Evolutionary conservation across 768 basidiomycete species (phyloP), one percentile per base, ranked within the genome.

Genomic region (Xerocomellus dryophilus): DNA sequence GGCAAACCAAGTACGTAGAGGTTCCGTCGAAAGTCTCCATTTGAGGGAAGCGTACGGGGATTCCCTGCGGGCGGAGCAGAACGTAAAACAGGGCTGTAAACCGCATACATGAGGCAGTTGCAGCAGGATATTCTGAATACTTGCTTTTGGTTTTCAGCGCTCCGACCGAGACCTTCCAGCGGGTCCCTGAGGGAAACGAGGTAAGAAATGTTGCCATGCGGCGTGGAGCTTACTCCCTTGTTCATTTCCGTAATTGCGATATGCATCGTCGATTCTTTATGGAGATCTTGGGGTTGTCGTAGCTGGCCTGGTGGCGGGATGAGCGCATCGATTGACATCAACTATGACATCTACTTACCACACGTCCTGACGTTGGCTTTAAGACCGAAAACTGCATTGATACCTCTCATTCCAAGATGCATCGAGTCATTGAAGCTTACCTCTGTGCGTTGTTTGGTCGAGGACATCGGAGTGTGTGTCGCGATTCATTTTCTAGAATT

Each of bases 1-100:
- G 90, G 90, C 48, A 93, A 70, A 14, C 90, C 90, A 25, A 93
- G 82, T 38, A 91, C 89, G 60, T 93, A 93, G 39, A 93, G 81
- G 65, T 93, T 93, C 53, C 90, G 80, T 47, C 90, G 86, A 39
- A 35, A 17, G 61, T 84, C 78, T 49, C 72, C 58, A 25, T 71
- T 58, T 29, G 66, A 61, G 57, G 48, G 59, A 60, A 55, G 66
- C 59, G 43, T 38, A 9, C 56, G 60, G 2, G 36, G 3, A 7
- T 47, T 54, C 38, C 4, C 35, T n/a, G 25, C 20, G 10, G 57
- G 25, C 20, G 29, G 43, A 29, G 42, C 25, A 20, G 46, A 39
- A 32, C 74, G 64, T 14, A 72, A 71, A 49, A 78, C 74, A 47
- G 71, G 61, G 20, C 81, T 82, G 57, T 36, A 9, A 48, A 39